Conservation (phyloP, 2,329 filamentous ascomycete species). For the Colletotrichum camelliae region DNA sequence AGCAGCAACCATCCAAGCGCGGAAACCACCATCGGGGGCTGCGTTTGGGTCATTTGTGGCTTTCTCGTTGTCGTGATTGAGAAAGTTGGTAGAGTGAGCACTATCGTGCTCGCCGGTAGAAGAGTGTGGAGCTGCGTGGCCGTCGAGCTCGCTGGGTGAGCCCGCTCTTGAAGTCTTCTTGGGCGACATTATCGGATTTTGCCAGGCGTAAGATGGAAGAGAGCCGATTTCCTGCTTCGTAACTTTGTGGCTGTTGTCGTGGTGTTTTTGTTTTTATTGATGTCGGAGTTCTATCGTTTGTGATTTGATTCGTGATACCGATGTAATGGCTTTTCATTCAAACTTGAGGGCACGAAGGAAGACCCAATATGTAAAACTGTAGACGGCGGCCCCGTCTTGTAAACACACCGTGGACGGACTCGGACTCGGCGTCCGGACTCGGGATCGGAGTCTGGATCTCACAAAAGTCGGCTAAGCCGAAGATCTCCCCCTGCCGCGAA, state of each 20-base stretch:
- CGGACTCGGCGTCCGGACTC: not conserved
- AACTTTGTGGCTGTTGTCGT: not conserved
- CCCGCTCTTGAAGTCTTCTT: not conserved
- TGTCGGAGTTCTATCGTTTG: not conserved
- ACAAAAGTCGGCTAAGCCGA: not conserved
- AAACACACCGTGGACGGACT: not conserved
- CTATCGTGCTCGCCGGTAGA: not conserved
- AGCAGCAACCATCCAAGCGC: conserved; percentile 32
- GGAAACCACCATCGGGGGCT: conserved; percentile 28
- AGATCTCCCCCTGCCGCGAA: not conserved
- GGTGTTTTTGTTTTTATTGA: not conserved
- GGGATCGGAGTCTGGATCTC: not conserved
- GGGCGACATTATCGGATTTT: not conserved
- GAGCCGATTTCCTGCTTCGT: not conserved
- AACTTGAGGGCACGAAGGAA: not conserved
- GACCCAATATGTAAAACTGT: not conserved
- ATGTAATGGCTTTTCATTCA: not conserved
- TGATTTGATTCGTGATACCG: not conserved
- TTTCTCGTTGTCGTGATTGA: not conserved
- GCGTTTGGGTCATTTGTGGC: not conserved
- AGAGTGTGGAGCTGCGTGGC: not conserved
- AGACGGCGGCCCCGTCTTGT: not conserved
- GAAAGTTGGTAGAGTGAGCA: not conserved
- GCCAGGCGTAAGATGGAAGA: not conserved
- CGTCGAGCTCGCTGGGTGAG: not conserved